Base-by-base conservation (phyloP, 225 moss, liverwort and hornwort species). In the Antitrichia curtipendula region DNA sequence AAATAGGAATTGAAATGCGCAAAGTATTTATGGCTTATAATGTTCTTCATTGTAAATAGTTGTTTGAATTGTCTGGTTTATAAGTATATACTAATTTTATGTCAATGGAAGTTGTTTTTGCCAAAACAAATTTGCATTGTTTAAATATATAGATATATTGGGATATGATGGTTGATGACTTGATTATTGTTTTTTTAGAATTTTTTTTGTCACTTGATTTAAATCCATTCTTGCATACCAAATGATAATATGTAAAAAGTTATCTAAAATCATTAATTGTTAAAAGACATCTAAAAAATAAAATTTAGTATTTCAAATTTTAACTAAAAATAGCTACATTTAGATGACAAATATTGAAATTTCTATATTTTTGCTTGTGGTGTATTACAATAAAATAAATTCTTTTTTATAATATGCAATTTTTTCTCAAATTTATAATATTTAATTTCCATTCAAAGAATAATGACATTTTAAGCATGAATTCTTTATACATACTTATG, bases 31-130 rank as follows among this genome's bases (percentile, higher is more conserved):
- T 29, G 2, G 4, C 20, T 29, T 57, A 27, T 12, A 17, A 40
- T 57, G 17, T 78, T 53, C 27, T 31, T 80, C 11, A 57, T 40
- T 18, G 5, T 28, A 3, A 56, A 57, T 18, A 28, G 8, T 5
- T 57, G 5, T 53, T 75, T 78, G 27, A 78, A 16, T 38, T 16
- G 16, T 25, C 0, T 0, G 0, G 24, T 17, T 11, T 11, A 78
- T 56, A 78, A 38, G 2, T n/a, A 38, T 1, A 5, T 5, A 56
- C 2, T 17, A 3, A 27, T 60, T 13, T 60, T 78, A 31, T 60
- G 0, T 58, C 9, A 41, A 14, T 60, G 4, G 4, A 20, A 0
- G 5, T 60, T 0, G 0, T 61, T 9, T 40, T 45, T 62, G 16
- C 23, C 3, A 8, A 59, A 78, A 12, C 0, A 20, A 59, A 31